Evolutionary conservation across 371 early-diverging fungal genomes (phyloP).

Genomic region (Mortierella sp.): DNA sequence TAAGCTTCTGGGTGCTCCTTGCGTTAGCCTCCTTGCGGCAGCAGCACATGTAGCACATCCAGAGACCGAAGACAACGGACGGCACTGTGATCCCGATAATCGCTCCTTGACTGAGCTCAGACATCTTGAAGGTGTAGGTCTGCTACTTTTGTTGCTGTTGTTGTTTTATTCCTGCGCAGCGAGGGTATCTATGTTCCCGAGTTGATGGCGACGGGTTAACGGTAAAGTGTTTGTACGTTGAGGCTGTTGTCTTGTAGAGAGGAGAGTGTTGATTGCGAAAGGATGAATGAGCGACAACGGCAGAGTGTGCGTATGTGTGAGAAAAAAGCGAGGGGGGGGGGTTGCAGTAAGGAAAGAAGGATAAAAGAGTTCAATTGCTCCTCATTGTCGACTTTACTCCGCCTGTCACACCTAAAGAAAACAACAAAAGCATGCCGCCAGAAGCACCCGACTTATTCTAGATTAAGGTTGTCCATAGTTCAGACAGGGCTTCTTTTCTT

Average conservation of each 20-base stretch:
- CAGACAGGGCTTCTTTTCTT: no score
- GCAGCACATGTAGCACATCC: constrained; percentile 16
- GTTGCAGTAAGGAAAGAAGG: no score
- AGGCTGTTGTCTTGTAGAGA: not conserved
- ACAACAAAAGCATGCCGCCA: no score
- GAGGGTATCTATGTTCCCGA: not conserved
- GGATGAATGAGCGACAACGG: not conserved
- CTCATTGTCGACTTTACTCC: no score
- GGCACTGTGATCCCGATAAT: constrained; percentile 12
- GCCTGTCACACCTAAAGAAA: no score
- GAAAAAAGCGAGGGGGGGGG: not conserved
- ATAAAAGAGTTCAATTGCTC: no score
- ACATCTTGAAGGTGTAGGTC: not conserved
- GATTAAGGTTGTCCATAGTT: no score
- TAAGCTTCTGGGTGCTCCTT: constrained; percentile 26
- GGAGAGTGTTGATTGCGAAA: not conserved
- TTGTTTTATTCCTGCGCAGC: not conserved
- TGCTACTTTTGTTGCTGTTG: not conserved
- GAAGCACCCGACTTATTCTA: no score
- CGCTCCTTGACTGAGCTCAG: not conserved
- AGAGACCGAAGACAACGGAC: not conserved
- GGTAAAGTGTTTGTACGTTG: no score
- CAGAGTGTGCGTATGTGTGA: not conserved
- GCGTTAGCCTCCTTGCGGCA: constrained; percentile 11
- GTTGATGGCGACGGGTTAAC: not conserved